A percentile compares a stretch with the other conserved stretches of the same genome.
Conservation (phyloP, 2,329 filamentous ascomycete species). For the Orbilia quercus region DNA sequence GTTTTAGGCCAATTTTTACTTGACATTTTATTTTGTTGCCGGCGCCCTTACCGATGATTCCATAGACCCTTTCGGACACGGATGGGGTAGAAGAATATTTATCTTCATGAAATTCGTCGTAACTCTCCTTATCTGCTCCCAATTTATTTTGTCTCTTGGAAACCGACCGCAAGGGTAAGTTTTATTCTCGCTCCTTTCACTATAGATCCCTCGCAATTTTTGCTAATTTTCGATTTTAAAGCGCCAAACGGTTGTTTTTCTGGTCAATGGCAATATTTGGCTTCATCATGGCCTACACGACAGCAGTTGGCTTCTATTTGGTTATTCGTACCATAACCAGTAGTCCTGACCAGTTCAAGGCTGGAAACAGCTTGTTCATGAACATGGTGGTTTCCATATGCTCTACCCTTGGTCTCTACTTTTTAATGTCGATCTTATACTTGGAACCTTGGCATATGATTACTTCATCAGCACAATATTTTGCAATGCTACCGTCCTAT, state of each 20-base stretch:
- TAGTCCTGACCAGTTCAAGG: constrained; percentile 66
- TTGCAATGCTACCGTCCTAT: constrained; percentile 88
- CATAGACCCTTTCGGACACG: constrained; percentile 91
- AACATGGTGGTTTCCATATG: constrained; percentile 91
- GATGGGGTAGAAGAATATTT: constrained; percentile 86
- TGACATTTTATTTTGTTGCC: constrained; percentile 97
- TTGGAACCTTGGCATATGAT: constrained; percentile 99
- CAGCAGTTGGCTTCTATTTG: constrained; percentile 88
- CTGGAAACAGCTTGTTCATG: constrained; percentile 91
- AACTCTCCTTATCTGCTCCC: constrained; percentile 87
- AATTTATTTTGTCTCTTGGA: constrained; percentile 96
- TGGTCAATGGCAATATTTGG: constrained; percentile 88
- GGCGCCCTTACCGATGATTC: constrained; percentile 82
- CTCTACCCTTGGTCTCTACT: constrained; percentile 92
- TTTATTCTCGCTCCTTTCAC: neutral
- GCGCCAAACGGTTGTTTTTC: constrained; percentile 86
- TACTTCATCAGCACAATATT: constrained; percentile 90
- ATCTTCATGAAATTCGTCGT: constrained; percentile 84
- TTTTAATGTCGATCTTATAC: constrained; percentile 95
- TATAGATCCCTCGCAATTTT: too few relatives aligned
- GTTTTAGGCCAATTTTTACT: constrained; percentile 87
- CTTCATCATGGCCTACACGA: constrained; percentile 95
- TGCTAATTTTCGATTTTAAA: constrained; percentile 58
- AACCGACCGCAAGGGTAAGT: constrained; percentile 87
- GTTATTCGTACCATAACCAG: constrained; percentile 80